Percentiles rank a stretch among this genome's conserved stretches.
Conservation (phyloP, 495 filamentous ascomycete species). For the Aspergillus ostianus region DNA sequence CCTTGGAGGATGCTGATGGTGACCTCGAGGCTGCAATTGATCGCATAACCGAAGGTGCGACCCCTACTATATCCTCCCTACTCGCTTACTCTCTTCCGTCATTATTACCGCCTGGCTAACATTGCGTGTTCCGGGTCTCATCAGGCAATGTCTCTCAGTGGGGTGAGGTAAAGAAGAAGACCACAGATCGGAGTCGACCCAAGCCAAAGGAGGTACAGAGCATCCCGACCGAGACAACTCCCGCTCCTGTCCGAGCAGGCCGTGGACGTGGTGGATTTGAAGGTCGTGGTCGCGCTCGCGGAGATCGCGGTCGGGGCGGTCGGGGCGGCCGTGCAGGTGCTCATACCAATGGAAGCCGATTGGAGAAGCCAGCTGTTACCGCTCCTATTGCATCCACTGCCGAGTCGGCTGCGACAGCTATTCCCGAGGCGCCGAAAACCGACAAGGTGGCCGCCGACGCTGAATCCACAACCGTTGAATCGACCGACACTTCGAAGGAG, state of each 20-base stretch:
- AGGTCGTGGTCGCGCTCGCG: conserved; percentile 65
- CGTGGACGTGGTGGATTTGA: conserved; percentile 68
- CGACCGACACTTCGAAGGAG: conserved; percentile 33
- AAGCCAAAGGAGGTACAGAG: conserved; percentile 74
- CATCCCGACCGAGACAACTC: conserved; percentile 45
- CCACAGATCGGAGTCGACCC: conserved; percentile 75
- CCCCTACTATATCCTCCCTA: conserved; percentile 1
- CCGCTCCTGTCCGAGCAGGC: conserved; percentile 57
- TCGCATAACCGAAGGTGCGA: conserved; percentile 85
- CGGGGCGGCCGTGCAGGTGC: conserved; percentile 68
- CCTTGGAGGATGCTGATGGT: conserved; percentile 86
- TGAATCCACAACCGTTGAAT: conserved; percentile 29
- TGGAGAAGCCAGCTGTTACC: conserved; percentile 33
- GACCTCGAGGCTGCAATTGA: conserved; percentile 81
- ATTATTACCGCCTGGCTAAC: neutral
- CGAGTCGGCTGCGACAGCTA: conserved; percentile 28
- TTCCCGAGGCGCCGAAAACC: conserved; percentile 35
- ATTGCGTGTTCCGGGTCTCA: conserved; percentile 12
- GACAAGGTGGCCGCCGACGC: conserved; percentile 29
- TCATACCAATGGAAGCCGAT: conserved; percentile 50
- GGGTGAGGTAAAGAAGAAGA: conserved; percentile 92
- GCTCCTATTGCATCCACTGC: conserved; percentile 40
- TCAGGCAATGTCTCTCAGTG: conserved; percentile 88
- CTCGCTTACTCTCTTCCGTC: conserved; percentile 9
- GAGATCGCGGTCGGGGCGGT: conserved; percentile 72